Base-by-base conservation (phyloP, 495 filamentous ascomycete genomes). In the Paragyromitra xinjiangensis region DNA sequence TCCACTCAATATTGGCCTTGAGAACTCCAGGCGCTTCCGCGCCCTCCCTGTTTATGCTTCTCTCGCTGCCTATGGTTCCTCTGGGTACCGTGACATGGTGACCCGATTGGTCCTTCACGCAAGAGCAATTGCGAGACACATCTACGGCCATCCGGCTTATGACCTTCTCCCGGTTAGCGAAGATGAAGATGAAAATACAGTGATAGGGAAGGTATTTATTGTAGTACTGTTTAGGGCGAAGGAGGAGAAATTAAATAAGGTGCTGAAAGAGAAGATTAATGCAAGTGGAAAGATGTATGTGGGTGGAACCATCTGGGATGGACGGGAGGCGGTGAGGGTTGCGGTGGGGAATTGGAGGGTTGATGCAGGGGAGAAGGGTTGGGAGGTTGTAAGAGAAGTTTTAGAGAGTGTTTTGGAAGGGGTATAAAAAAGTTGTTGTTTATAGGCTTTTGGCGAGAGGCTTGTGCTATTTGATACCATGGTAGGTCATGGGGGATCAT, bases 21-120 rank as follows among this genome's bases (percentile, higher is more conserved):
- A 97, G 79, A 98, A 98, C 82, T 97, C 94, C 6, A 88, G 94
- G 50, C 90, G 95, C 16, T 96, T 98, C 85, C 88, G 95, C 62
- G 95, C 94, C 0, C 85, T 97, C 22, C 95, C 95, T 0, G 93
- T 94, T 3, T 97, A 97, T 77, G 91, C 94, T 9, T 90, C 91
- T 0, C 86, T 97, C 0, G 78, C 90, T n/a, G 89, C 90, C 45
- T 92, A 95, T 73, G 95, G 95, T 3, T 85, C 86, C 9, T 79
- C 86, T 8, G 94, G 94, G 2, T 91, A 95, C 78, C 85, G 84
- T 4, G 85, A 87, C 1, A 93, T 97, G 87, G 86, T 97, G 11
- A 84, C 88, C 64, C 88, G 88, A 42, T 92, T 97, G 80, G 89
- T 93, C 42, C 81, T 84, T 0, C 87, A 97, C 11, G 90, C 94